Conservation (phyloP, 2,329 filamentous ascomycete genomes). For the Dactylonectria estremocensis region DNA sequence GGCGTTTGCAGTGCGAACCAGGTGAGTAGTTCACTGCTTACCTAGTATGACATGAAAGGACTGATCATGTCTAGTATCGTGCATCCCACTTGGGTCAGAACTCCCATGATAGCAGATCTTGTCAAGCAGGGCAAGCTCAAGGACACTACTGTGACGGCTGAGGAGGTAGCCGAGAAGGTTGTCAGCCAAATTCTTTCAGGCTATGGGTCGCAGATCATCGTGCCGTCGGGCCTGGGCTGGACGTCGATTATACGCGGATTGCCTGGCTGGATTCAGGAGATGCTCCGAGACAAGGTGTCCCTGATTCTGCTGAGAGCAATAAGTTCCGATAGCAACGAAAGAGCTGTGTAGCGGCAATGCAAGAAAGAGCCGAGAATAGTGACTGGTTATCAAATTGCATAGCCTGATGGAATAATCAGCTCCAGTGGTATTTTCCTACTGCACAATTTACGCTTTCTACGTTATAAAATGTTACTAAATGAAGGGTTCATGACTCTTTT, state of each 20-base stretch:
- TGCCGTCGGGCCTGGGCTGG: neutral
- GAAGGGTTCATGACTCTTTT: no score
- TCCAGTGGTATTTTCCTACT: no score
- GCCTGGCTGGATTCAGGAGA: constrained; percentile 13
- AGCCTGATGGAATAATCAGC: no score
- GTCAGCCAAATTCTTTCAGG: neutral
- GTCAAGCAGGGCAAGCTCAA: neutral
- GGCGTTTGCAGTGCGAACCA: constrained; percentile 71
- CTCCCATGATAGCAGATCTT: constrained; percentile 4
- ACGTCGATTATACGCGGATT: neutral
- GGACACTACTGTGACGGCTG: neutral
- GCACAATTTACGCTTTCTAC: no score
- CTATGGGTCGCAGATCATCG: constrained; percentile 2
- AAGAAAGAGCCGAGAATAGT: no score
- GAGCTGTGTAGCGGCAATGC: no score
- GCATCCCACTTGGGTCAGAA: constrained; percentile 12
- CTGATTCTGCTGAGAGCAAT: no score
- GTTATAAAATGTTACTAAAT: no score
- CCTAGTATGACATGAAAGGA: no score
- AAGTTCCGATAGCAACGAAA: no score
- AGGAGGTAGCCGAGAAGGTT: neutral
- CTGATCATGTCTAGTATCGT: neutral
- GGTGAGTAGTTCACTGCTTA: constrained; percentile 45
- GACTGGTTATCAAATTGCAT: no score
- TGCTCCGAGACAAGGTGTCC: neutral